Evolutionary conservation across 306 rosid species (phyloP).

Genomic region (Phaseolus lunatus): DNA sequence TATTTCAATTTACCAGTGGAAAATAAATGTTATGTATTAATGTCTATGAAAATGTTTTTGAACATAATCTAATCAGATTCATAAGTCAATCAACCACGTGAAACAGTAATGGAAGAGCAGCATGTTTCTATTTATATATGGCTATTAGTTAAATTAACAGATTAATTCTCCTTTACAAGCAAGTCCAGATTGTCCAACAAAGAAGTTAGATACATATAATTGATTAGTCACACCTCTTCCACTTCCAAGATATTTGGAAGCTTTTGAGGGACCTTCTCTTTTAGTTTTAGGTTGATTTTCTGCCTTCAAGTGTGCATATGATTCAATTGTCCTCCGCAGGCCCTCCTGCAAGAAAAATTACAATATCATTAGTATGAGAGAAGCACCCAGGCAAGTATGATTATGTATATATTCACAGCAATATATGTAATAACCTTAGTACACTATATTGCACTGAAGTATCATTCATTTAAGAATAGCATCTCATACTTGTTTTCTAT

Average conservation of each 20-base stretch:
- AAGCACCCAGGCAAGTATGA: slow-evolving; percentile 21
- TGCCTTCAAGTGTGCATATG: slow-evolving; percentile 84
- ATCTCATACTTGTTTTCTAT: slow-evolving; percentile 21
- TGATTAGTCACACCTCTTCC: slow-evolving; percentile 71
- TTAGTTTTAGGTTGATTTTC: slow-evolving; percentile 56
- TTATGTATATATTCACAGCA: slow-evolving; percentile 28
- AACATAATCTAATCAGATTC: slow-evolving; percentile 6
- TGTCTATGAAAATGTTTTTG: slow-evolving; percentile 3
- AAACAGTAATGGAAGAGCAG: slow-evolving; percentile 1
- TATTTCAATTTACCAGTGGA: background rate
- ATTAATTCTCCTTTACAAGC: slow-evolving; percentile 22
- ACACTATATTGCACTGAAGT: slow-evolving; percentile 27
- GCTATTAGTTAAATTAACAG: background rate
- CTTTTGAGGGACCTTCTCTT: slow-evolving; percentile 91
- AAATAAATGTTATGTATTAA: slow-evolving; percentile 20
- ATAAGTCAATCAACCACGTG: slow-evolving; percentile 30
- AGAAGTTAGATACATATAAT: slow-evolving; percentile 10
- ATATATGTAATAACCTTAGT: slow-evolving; percentile 31
- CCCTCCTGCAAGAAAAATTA: slow-evolving; percentile 76
- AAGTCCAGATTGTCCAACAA: slow-evolving; percentile 14
- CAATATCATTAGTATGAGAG: slow-evolving; percentile 25
- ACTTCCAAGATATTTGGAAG: slow-evolving; percentile 76
- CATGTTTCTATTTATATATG: slow-evolving; percentile 1
- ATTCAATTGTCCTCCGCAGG: slow-evolving; percentile 78
- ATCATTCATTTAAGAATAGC: slow-evolving; percentile 37